Evolutionary conservation across 176 grass and related monocot species (phyloP).

Genomic region (Oryza meyeriana): DNA sequence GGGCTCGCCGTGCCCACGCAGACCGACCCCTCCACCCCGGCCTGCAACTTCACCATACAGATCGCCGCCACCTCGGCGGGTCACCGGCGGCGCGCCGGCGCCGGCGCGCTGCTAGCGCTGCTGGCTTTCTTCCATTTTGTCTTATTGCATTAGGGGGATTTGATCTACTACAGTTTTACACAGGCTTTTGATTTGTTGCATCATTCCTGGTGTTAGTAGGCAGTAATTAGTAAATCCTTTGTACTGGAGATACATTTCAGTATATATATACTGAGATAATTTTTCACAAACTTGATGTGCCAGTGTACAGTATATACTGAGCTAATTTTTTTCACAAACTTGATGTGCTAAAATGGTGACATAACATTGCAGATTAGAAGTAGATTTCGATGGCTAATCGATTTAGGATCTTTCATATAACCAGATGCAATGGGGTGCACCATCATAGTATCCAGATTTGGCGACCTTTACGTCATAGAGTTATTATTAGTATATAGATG

Average conservation of each 20-base stretch:
- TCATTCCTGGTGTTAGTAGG: background rate
- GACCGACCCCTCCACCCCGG: conserved; percentile 36
- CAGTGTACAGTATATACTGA: conserved; percentile 26
- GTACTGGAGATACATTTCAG: conserved; percentile 17
- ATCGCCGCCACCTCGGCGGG: conserved; percentile 34
- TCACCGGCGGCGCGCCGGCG: background rate
- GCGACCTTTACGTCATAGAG: background rate
- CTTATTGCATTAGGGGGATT: conserved; percentile 22
- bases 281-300: background rate
- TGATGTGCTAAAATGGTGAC: background rate
- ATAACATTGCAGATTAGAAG: background rate
- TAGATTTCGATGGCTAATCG: too few species aligned
- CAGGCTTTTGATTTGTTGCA: conserved; percentile 6
- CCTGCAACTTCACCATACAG: conserved; percentile 66
- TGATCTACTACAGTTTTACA: background rate
- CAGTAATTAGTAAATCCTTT: background rate
- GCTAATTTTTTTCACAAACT: background rate
- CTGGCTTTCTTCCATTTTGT: background rate
- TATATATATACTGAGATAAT: conserved; percentile 7
- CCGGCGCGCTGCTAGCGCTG: background rate
- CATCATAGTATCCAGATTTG: conserved; percentile 3
- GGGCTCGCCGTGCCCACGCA: conserved; percentile 43
- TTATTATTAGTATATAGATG: background rate
- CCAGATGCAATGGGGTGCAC: background rate
- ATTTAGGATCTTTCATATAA: background rate